Percentiles rank a stretch among this genome's conserved stretches.
phyloP scores from a whole-genome alignment of 1,284 basidiomycete genomes.

The Anthracocystis setariae region DNA sequence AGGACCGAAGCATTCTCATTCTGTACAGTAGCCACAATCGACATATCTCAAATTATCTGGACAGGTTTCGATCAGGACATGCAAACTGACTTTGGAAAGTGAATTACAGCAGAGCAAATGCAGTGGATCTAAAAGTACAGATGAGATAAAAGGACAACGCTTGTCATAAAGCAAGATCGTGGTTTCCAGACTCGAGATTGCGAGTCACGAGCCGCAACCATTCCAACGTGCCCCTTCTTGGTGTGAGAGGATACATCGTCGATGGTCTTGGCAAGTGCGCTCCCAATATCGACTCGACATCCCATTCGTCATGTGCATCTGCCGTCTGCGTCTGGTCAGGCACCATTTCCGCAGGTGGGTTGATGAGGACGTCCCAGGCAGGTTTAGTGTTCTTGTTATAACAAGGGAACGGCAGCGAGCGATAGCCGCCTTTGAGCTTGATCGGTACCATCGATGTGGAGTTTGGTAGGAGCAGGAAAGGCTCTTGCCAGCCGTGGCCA shows the following conservation, averaged over 20 bases:
- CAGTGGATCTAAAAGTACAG: slow-evolving; percentile 12
- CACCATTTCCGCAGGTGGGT: slow-evolving; percentile 23
- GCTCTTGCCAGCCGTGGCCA: slow-evolving; percentile 45
- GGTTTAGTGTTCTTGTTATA: slow-evolving; percentile 19
- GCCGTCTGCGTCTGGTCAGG: slow-evolving; percentile 7
- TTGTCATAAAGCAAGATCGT: slow-evolving; percentile 28
- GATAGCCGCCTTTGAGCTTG: slow-evolving; percentile 35
- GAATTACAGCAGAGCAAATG: slow-evolving; percentile 1
- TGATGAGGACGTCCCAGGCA: slow-evolving; percentile 34
- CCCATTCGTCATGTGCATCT: slow-evolving; percentile 38
- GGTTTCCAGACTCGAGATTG: slow-evolving; percentile 31
- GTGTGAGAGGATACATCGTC: slow-evolving; percentile 25
- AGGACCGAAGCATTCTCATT: too few species aligned
- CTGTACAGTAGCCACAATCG: too few species aligned
- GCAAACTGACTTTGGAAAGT: too few species aligned
- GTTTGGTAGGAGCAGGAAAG: slow-evolving; percentile 29
- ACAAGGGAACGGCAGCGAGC: slow-evolving; percentile 24
- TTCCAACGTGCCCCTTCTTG: slow-evolving; percentile 29
- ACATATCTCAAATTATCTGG: too few species aligned
- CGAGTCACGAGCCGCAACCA: slow-evolving; percentile 35
- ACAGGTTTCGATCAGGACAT: too few species aligned
- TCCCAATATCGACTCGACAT: slow-evolving; percentile 37
- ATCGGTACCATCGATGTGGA: slow-evolving; percentile 24
- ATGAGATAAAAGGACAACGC: neutral
- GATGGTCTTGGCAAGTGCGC: slow-evolving; percentile 22